Base-by-base conservation (phyloP, 441 rosid species). In the Gossypium laxum region DNA sequence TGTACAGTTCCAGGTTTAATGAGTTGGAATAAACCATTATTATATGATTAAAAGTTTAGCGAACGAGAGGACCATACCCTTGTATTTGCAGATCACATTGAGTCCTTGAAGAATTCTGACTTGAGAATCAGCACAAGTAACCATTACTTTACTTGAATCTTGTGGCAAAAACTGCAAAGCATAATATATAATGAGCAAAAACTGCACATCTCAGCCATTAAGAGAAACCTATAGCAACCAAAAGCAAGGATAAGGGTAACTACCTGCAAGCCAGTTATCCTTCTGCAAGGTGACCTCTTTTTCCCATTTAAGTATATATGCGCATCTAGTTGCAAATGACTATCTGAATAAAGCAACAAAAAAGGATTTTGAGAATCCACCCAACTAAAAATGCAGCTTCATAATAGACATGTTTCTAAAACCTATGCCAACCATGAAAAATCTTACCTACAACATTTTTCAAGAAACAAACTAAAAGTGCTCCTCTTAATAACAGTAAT, bases 101-200 rank as follows among this genome's bases (percentile, higher is more conserved):
- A 74, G 72, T 67, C 96, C 97, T 26, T 85, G 75, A 10, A 89
- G 86, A 73, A 95, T 87, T 75, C 92, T 86, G 70, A 92, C 88
- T 74, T 86, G 89, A 15, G 98, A 89, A 86, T 91, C 99, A 17
- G 93, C 98, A 48, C 87, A 95, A 19, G 95, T 85, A 69, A 95
- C 97, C 79, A 92, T 79, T 74, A 95, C 82, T 82, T 86, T 89
- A 81, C 85, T 91, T 4, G 89, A 82, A 67, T 91, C 95, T 1
- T 80, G 85, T 0, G 96, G 90, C 63, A 82, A 85, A 77, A 88
- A 86, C 94, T 92, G 89, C 28, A 52, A 41, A 14, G 5, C 65
- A 57, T 19, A 21, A 38, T 22, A 58, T 57, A 56, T 22, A 51
- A 56, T 73, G 32, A 81, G 69, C 59, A 14, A 50, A 48, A 62